These are phyloP conservation scores for Cladosporium sp. DNA, from an alignment of 2,329 filamentous ascomycete genomes.

Conservation along the genomic window DNA sequence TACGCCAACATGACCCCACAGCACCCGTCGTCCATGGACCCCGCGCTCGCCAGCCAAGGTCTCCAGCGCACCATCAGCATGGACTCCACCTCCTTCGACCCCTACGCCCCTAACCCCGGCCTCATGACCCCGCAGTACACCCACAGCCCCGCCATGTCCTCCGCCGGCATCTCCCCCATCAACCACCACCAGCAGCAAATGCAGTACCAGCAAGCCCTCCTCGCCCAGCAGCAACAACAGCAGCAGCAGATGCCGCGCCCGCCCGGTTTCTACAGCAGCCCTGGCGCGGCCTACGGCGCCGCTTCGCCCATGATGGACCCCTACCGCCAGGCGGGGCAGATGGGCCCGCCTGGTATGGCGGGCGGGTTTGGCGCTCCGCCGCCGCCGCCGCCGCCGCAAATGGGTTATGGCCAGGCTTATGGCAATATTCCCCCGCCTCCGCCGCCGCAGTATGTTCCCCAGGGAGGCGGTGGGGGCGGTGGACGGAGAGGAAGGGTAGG, in stretches of 20 bases:
- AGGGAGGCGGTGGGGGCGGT: constrained; percentile 8
- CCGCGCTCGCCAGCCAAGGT: constrained; percentile 27
- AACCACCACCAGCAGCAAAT: constrained; percentile 56
- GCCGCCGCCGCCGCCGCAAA: not conserved
- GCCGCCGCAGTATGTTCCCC: constrained; percentile 5
- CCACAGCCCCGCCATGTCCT: constrained; percentile 33
- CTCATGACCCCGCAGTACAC: constrained; percentile 33
- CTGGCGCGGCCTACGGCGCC: constrained; percentile 23
- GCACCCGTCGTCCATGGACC: constrained; percentile 33
- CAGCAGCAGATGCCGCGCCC: constrained; percentile 27
- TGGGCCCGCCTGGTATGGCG: constrained; percentile 20
- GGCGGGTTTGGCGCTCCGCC: constrained; percentile 19
- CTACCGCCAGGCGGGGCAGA: constrained; percentile 37
- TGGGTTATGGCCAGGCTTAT: not conserved
- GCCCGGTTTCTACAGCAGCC: constrained; percentile 29
- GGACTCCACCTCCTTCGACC: constrained; percentile 47
- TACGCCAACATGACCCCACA: constrained; percentile 33
- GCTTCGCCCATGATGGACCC: constrained; percentile 35
- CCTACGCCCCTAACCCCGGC: constrained; percentile 38
- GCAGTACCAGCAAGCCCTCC: constrained; percentile 45
- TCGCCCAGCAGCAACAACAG: constrained; percentile 41
- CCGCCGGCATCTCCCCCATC: constrained; percentile 31
- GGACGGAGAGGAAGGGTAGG: constrained; percentile 7
- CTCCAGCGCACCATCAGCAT: constrained; percentile 47
- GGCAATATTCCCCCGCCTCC: not conserved